A percentile compares a stretch with the other conserved stretches of the same genome.
These are phyloP conservation scores for Platanthera zijinensis DNA, from an alignment of 106 monocot genomes.

Conservation along the genomic window DNA sequence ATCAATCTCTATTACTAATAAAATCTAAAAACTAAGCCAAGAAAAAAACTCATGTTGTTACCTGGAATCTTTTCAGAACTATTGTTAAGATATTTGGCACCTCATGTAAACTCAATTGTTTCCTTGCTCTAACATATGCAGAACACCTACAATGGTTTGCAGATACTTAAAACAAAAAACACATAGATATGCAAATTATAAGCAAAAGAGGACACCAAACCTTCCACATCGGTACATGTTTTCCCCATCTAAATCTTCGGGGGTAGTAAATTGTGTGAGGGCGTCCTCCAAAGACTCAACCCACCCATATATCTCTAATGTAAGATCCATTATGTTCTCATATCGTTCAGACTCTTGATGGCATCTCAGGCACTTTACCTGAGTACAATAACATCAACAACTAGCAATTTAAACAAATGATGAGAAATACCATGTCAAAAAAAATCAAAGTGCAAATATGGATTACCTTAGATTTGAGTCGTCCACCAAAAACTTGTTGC, in stretches of 20 bases:
- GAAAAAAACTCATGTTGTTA: conserved; percentile 19
- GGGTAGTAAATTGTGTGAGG: conserved; percentile 88
- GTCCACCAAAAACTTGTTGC: conserved; percentile 95
- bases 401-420: not conserved
- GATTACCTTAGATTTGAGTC: conserved; percentile 80
- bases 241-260: conserved; percentile 97
- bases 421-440: not conserved
- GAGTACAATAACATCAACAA: not conserved
- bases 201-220: conserved; percentile 19
- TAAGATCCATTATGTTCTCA: conserved; percentile 98
- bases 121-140: conserved; percentile 86
- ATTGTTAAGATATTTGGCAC: conserved; percentile 97
- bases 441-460: too few species aligned
- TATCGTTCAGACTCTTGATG: conserved; percentile 83
- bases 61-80: conserved; percentile 97
- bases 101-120: conserved; percentile 84
- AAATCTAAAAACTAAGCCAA: not conserved
- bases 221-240: conserved; percentile 99
- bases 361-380: conserved; percentile 95
- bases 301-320: conserved; percentile 95
- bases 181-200: not conserved
- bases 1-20: not conserved
- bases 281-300: conserved; percentile 94
- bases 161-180: not conserved
- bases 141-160: conserved; percentile 46